Percentiles rank a stretch among this genome's conserved stretches.
Evolutionary conservation across 2,329 filamentous ascomycete species (phyloP).

Genomic region (Immersiporthe knoxdaviesiana): DNA sequence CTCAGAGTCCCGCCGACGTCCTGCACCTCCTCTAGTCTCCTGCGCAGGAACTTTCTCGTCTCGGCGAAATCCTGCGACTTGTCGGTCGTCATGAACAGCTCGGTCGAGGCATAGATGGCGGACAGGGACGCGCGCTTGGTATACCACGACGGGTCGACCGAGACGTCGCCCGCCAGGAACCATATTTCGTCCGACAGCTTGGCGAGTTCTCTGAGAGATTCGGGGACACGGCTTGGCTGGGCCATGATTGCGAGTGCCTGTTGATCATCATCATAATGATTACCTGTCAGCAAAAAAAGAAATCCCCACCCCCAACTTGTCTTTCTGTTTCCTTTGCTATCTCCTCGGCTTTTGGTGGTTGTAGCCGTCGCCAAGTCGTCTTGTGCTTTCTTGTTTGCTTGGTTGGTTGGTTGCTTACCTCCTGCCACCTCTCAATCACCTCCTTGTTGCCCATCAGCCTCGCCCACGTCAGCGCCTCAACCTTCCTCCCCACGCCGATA

Average conservation of each 20-base stretch:
- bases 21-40: conserved; percentile 72
- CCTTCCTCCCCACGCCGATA: conserved; percentile 61
- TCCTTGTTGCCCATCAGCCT: conserved; percentile 74
- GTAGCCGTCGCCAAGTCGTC: too few species aligned
- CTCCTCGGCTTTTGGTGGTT: too few species aligned
- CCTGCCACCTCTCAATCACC: conserved; percentile 80
- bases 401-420: conserved; percentile 68
- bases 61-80: conserved; percentile 71
- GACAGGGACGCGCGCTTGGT: conserved; percentile 61
- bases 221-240: conserved; percentile 74
- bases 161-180: conserved; percentile 79
- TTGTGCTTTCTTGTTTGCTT: too few species aligned
- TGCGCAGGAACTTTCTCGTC: conserved; percentile 78
- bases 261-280: neutral
- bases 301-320: neutral
- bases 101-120: conserved; percentile 69
- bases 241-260: conserved; percentile 91
- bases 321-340: too few species aligned
- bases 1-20: conserved; percentile 64
- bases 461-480: conserved; percentile 74
- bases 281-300: conserved; percentile 18
- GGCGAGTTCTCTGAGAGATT: conserved; percentile 78
- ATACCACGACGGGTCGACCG: conserved; percentile 90
- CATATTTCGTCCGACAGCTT: conserved; percentile 89
- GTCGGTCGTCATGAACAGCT: conserved; percentile 95